These are phyloP conservation scores for Fusarium musae DNA, from an alignment of 2,329 filamentous ascomycete species.

Conservation along the genomic window DNA sequence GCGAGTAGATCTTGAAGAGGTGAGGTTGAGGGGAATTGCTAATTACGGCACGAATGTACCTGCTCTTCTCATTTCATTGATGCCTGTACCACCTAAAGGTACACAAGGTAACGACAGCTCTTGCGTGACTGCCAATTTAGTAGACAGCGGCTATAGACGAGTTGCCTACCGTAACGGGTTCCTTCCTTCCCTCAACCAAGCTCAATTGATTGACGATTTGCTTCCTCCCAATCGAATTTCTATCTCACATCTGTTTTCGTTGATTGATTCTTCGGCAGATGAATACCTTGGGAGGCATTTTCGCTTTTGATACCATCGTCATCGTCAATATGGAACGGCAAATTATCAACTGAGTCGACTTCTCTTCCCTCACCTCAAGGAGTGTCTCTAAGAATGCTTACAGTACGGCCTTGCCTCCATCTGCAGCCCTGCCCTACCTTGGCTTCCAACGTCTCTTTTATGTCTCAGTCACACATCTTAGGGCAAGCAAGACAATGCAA, in stretches of 20 bases:
- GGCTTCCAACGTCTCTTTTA: conserved; percentile 25
- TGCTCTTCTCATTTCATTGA: neutral
- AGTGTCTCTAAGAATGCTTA: conserved; percentile 3
- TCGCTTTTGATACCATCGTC: neutral
- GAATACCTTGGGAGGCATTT: neutral
- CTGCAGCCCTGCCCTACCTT: conserved; percentile 31
- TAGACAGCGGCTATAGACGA: conserved; percentile 2
- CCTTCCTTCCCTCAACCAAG: neutral
- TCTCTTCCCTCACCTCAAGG: neutral
- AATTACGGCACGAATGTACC: conserved; percentile 2
- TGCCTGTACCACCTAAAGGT: neutral
- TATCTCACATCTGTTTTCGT: neutral
- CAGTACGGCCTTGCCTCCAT: neutral
- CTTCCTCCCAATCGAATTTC: neutral
- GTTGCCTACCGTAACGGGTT: neutral
- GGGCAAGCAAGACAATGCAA: conserved; percentile 34
- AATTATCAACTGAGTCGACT: neutral
- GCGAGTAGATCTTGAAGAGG: neutral
- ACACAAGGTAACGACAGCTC: neutral
- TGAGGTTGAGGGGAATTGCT: neutral
- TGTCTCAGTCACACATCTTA: conserved; percentile 26
- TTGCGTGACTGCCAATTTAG: conserved; percentile 1
- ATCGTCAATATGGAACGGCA: conserved; percentile 9
- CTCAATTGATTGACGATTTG: neutral
- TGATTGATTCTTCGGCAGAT: neutral